Conservation (phyloP, 768 basidiomycete genomes). For the Tylopilus subfusipes region DNA sequence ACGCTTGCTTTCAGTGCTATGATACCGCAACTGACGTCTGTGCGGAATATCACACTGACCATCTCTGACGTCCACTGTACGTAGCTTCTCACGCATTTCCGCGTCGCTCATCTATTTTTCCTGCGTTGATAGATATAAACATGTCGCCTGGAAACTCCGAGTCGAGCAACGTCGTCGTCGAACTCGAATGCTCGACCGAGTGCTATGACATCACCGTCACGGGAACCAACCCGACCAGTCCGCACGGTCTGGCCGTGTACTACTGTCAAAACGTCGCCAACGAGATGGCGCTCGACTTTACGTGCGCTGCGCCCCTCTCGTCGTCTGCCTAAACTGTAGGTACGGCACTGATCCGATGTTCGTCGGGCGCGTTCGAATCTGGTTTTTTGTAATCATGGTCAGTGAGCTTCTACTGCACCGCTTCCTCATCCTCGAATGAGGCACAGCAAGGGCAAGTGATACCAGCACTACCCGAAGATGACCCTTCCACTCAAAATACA, state of each 20-base stretch:
- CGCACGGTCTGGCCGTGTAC: conserved; percentile 31
- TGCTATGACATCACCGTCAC: conserved; percentile 39
- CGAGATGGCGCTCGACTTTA: conserved; percentile 28
- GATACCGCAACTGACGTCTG: conserved; percentile 33
- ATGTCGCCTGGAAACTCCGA: conserved; percentile 40
- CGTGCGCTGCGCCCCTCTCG: conserved; percentile 20
- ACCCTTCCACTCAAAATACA: no score
- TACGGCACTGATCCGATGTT: background rate
- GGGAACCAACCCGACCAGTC: conserved; percentile 23
- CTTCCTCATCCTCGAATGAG: no score
- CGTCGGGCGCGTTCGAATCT: no score
- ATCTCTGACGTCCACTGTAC: conserved; percentile 44
- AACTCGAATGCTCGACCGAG: conserved; percentile 39
- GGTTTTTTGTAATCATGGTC: no score
- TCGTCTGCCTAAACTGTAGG: background rate
- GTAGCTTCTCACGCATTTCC: conserved; percentile 1
- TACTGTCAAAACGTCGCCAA: conserved; percentile 37
- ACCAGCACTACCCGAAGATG: no score
- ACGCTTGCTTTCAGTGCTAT: conserved; percentile 32
- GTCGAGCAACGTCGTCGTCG: conserved; percentile 39
- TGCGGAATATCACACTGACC: conserved; percentile 36
- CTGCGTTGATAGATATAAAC: conserved; percentile 31
- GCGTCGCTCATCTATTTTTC: background rate
- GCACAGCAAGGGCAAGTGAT: no score
- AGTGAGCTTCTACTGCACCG: no score